A percentile compares a stretch with the other conserved stretches of the same genome.
These are phyloP conservation scores for Diplodia corticola DNA, from an alignment of 2,329 filamentous ascomycete genomes.

Conservation along the genomic window DNA sequence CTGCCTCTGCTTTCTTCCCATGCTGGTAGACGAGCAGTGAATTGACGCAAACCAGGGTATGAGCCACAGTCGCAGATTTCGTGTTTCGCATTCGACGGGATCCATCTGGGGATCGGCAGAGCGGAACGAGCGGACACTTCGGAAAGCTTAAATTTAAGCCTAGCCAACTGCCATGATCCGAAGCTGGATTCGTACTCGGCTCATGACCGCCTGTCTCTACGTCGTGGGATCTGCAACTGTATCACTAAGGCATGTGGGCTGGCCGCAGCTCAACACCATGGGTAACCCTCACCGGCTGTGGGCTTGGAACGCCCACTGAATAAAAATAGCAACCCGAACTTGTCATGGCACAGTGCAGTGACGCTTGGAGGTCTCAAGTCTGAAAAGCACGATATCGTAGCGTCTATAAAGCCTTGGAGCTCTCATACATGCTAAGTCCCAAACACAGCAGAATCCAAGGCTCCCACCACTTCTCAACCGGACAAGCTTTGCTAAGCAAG, in stretches of 20 bases:
- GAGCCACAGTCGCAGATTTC: not conserved
- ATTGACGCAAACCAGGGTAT: not conserved
- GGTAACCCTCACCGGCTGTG: not conserved
- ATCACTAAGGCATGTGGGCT: not conserved
- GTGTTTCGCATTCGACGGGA: slow-evolving; percentile 11
- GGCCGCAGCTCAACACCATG: slow-evolving; percentile 8
- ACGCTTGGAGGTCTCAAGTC: not conserved
- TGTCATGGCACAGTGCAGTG: not conserved
- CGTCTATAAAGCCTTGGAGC: not conserved
- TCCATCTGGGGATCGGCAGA: not conserved
- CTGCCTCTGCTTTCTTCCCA: not conserved
- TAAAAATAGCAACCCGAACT: slow-evolving; percentile 3
- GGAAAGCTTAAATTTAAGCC: slow-evolving; percentile 4
- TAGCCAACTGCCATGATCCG: not conserved
- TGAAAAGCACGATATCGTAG: not conserved
- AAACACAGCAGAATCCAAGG: not conserved
- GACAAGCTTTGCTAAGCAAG: not conserved
- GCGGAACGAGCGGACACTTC: slow-evolving; percentile 9
- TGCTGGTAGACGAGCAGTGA: not conserved
- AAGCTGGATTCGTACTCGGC: slow-evolving; percentile 14
- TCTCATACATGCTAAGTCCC: not conserved
- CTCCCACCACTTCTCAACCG: not conserved
- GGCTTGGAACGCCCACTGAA: not conserved
- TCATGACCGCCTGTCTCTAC: no score
- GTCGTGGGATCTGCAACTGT: not conserved